These are phyloP conservation scores for Brassica nigra DNA, from an alignment of 345 rosid genomes.

Conservation along the genomic window DNA sequence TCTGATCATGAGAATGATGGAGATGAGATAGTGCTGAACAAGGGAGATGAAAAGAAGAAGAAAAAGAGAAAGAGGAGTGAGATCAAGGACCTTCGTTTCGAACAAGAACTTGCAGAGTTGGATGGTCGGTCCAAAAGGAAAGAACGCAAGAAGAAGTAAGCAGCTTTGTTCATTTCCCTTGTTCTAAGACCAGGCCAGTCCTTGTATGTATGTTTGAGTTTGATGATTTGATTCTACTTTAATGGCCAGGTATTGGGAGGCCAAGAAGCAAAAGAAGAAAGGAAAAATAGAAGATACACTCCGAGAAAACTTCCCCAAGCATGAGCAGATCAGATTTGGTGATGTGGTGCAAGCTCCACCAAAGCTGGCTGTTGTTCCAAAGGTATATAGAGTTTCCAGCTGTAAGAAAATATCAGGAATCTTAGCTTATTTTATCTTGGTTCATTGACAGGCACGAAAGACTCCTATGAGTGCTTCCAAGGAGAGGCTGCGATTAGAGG, in stretches of 20 bases:
- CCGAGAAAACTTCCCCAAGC: constrained; percentile 60
- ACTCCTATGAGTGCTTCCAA: constrained; percentile 53
- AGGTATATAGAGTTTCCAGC: constrained; percentile 44
- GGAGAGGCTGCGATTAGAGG: constrained; percentile 73
- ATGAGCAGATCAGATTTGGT: constrained; percentile 73
- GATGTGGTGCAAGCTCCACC: constrained; percentile 90
- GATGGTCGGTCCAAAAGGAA: constrained; percentile 49
- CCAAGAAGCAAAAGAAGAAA: constrained; percentile 68
- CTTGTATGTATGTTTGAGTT: not conserved
- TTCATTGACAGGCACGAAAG: constrained; percentile 53
- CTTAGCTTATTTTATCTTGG: not conserved
- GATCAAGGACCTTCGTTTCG: constrained; percentile 68
- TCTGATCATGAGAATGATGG: constrained; percentile 34
- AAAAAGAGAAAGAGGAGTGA: constrained; percentile 69
- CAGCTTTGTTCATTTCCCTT: constrained; percentile 12
- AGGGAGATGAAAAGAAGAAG: constrained; percentile 51
- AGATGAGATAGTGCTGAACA: constrained; percentile 30
- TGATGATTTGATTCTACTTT: not conserved
- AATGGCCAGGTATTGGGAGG: constrained; percentile 60
- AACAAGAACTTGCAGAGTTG: constrained; percentile 39
- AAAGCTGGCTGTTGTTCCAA: constrained; percentile 61
- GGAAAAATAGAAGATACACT: constrained; percentile 48
- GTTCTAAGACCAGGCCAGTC: not conserved
- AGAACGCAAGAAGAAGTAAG: constrained; percentile 75
- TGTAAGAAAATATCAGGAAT: not conserved